Base-by-base conservation (phyloP, 2,329 filamentous ascomycete species). In the Fusarium haematococcum region DNA sequence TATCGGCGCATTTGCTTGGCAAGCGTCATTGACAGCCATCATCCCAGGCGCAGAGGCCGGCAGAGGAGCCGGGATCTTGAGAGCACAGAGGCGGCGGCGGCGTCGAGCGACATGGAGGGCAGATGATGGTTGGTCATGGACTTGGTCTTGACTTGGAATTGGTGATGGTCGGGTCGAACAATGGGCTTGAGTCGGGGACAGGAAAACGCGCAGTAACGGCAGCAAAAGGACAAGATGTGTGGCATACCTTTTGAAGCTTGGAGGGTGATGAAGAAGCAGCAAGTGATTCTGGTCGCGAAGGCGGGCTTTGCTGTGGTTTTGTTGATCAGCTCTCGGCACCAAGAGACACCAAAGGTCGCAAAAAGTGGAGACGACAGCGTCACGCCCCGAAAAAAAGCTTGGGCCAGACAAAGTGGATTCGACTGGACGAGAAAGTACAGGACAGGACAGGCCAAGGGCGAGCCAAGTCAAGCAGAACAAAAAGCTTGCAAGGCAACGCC, bases 241-340 rank as follows among this genome's bases (percentile, higher is more conserved):
- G 57, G 39, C 76, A 68, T 76, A 79, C 78, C 75, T 79, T 77
- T 77, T 64, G 52, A 76, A 79, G 67, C 71, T 77, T 77, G 76
- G 67, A 79, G 77, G 77, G 77, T 79, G 77, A 79, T 79, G 78
- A 65, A 78, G 78, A 79, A 79, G 72, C 75, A 78, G 68, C 72
- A 71, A 79, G 52, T 41, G 62, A 74, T 25, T 71, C 58, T 70
- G 69, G 69, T 75, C 75, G 78, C 77, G 72, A 78, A 69, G 78
- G 78, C 73, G 78, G 78, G 78, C 69, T 77, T 66, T 72, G 71
- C 75, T 76, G 43, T 79, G 77, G 72, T 79, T 79, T 79, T 79
- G 78, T 79, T 79, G 71, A 79, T 79, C 75, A 78, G 75, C 69
- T 76, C 70, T 70, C 71, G 67, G 68, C 63, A 72, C 71, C 68